Evolutionary conservation across 768 basidiomycete genomes (phyloP), one percentile per base, ranked within the genome.

Genomic region (Coprinopsis strossmayeri): DNA sequence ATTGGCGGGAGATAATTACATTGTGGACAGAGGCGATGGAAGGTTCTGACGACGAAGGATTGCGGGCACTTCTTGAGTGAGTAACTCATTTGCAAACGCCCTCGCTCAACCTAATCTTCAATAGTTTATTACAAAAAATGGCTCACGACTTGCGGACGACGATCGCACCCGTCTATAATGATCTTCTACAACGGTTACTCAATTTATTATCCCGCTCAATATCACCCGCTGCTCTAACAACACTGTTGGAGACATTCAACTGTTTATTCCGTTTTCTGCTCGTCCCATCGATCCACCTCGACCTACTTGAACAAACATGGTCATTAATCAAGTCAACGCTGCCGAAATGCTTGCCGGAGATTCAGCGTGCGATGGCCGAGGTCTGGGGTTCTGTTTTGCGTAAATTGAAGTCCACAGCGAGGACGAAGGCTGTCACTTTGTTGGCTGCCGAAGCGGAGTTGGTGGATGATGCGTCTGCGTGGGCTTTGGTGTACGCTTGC

Each of bases 361-460:
- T 90, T 2, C 87, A 87, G 58, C 69, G 86, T 21, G 81, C 86
- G 1, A 74, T 87, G 9, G 85, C 90, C 0, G 91, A 96, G 59
- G 89, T 91, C 2, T 96, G 91, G 94, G 89, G 83, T 0, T 79
- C 78, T 0, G 74, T 85, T 0, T 58, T 95, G 35, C 72, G 93
- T 42, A 75, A 87, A 55, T 65, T 93, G 45, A 88, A 89, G 62
- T 65, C 69, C 1, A 70, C 74, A 11, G 70, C 73, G 5, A 69
- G 86, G 25, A 78, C 77, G 46, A 69, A 71, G 40, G 77, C 82
- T 0, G 72, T 90, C 3, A 55, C 58, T 2, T 50, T 87, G 12
- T 69, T 94, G 59, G 73, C 74, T 1, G 64, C 68, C 25, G 69
- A 74, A 48, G 61, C 77, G 7, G 70, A 67, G 12, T 73, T 68